These are phyloP conservation scores for Apophysomyces sp. DNA, from an alignment of 371 early-diverging fungal genomes.

Conservation along the genomic window DNA sequence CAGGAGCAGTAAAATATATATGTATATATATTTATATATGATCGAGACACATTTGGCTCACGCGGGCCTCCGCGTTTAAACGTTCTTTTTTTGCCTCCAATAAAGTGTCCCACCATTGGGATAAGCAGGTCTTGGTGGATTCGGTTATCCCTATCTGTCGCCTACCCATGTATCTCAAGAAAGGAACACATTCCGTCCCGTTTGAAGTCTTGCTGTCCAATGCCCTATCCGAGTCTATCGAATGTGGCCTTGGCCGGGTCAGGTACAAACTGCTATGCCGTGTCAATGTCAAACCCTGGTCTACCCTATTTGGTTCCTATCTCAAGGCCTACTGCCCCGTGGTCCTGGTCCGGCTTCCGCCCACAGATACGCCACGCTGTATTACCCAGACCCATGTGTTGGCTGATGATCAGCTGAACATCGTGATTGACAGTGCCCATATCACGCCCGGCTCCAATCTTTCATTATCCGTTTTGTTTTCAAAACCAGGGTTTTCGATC, in stretches of 20 bases:
- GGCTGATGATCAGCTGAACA: slow-evolving; percentile 16
- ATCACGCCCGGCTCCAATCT: slow-evolving; percentile 29
- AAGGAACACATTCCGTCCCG: slow-evolving; percentile 35
- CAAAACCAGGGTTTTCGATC: slow-evolving; percentile 10
- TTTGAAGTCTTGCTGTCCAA: slow-evolving; percentile 43
- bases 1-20: too few relatives aligned
- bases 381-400: slow-evolving; percentile 34
- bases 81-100: too few relatives aligned
- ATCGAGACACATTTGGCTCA: background rate
- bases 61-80: too few relatives aligned
- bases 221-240: slow-evolving; percentile 43
- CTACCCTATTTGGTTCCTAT: slow-evolving; percentile 6
- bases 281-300: slow-evolving; percentile 29
- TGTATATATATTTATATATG: background rate
- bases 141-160: slow-evolving; percentile 31
- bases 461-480: slow-evolving; percentile 24
- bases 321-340: slow-evolving; percentile 17
- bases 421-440: slow-evolving; percentile 29
- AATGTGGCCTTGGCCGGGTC: slow-evolving; percentile 39
- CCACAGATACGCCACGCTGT: slow-evolving; percentile 24
- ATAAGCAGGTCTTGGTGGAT: slow-evolving; percentile 37
- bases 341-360: slow-evolving; percentile 26
- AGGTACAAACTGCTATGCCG: slow-evolving; percentile 37
- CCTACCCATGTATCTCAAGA: slow-evolving; percentile 24
- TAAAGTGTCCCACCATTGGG: slow-evolving; percentile 34